Conservation (phyloP, 2,329 filamentous ascomycete species). For the Amphichorda felina region DNA sequence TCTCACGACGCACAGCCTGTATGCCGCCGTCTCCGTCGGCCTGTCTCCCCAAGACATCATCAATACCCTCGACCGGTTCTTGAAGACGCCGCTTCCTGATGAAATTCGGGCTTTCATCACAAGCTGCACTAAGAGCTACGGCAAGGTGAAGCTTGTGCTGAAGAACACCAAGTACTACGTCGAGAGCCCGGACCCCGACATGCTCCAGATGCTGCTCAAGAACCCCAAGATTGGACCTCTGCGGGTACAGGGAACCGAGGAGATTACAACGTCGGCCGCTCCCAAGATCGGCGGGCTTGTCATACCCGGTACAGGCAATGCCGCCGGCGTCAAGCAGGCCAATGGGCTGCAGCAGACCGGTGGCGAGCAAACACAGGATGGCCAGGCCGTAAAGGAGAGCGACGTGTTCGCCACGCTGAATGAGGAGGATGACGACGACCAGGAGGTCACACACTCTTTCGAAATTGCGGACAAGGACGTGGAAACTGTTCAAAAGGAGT, state of each 20-base stretch:
- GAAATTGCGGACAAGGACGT: constrained; percentile 76
- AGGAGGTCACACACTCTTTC: constrained; percentile 84
- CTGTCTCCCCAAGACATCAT: constrained; percentile 83
- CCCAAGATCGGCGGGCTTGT: constrained; percentile 80
- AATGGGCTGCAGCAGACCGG: constrained; percentile 19
- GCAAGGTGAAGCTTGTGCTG: constrained; percentile 88
- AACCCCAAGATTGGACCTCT: constrained; percentile 73
- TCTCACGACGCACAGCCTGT: constrained; percentile 83
- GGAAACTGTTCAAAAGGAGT: constrained; percentile 80
- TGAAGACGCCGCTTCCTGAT: constrained; percentile 79
- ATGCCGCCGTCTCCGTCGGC: constrained; percentile 93
- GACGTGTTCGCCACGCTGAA: constrained; percentile 64
- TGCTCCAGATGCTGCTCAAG: constrained; percentile 76
- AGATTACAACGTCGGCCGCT: constrained; percentile 69
- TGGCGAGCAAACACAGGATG: constrained; percentile 28
- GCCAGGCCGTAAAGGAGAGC: constrained; percentile 43
- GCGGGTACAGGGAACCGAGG: constrained; percentile 58
- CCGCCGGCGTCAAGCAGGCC: constrained; percentile 75
- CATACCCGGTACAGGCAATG: constrained; percentile 90
- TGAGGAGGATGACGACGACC: constrained; percentile 78
- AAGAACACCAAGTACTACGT: constrained; percentile 93
- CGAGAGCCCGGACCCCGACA: constrained; percentile 78
- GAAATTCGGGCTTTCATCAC: constrained; percentile 67
- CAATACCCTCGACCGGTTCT: constrained; percentile 70
- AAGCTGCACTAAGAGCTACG: constrained; percentile 78